These are phyloP conservation scores for Globisporangium lucens DNA, from an alignment of 352 stramenopile species.

Conservation along the genomic window DNA sequence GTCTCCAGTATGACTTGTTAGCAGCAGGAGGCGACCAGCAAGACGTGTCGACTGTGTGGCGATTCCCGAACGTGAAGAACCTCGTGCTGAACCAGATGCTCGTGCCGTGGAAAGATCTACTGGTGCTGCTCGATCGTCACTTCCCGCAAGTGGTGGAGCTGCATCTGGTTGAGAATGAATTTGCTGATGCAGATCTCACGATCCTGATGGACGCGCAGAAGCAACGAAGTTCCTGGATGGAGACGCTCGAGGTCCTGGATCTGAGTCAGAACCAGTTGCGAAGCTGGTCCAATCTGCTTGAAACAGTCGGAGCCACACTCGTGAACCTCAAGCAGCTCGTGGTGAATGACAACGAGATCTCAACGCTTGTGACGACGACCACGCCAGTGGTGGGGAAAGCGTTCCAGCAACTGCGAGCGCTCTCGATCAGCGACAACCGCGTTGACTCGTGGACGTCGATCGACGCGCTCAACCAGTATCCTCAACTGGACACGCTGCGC, in stretches of 20 bases:
- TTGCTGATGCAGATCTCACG: conserved; percentile 41
- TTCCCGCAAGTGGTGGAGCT: conserved; percentile 61
- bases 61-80: conserved; percentile 48
- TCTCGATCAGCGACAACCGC: conserved; percentile 65
- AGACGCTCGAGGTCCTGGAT: conserved; percentile 50
- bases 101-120: conserved; percentile 32
- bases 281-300: conserved; percentile 47
- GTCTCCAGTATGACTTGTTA: conserved; percentile 32
- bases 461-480: conserved; percentile 64
- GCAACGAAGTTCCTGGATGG: conserved; percentile 19
- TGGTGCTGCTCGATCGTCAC: conserved; percentile 38
- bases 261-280: conserved; percentile 56
- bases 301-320: conserved; percentile 32
- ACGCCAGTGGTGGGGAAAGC: neutral
- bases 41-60: neutral
- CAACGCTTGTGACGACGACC: conserved; percentile 30
- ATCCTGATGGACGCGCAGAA: conserved; percentile 7
- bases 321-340: conserved; percentile 58
- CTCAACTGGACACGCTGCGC: conserved; percentile 50
- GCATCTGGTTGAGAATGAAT: conserved; percentile 54
- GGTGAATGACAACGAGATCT: conserved; percentile 56
- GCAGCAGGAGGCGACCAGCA: neutral
- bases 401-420: conserved; percentile 48
- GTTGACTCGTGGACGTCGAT: conserved; percentile 77
- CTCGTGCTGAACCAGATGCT: conserved; percentile 73